Base-by-base conservation (phyloP, 495 filamentous ascomycete genomes). In the Penicillium dipodomyicola region DNA sequence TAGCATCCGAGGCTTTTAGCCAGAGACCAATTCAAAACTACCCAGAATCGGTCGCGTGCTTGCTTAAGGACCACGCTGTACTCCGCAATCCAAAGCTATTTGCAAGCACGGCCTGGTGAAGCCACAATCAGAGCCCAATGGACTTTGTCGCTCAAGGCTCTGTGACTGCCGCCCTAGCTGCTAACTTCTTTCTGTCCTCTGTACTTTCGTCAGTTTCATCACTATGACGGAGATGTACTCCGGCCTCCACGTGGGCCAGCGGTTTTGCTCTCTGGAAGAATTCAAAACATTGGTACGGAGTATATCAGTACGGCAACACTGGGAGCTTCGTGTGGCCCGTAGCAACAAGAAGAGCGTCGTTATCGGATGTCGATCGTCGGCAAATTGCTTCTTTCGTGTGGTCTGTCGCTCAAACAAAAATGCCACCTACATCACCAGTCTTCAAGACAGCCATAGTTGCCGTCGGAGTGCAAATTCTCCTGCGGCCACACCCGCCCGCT, bases 271-370 rank as follows among this genome's bases (percentile, higher is more conserved):
- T 25, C 54, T 78, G 57, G 75, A 77, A 45, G 75, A 76, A 1
- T 77, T 78, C 63, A 77, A 77, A 54, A 63, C 65, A 43, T 65
- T 69, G 46, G 71, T 77, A 54, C 72, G 75, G 46, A 76, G 67
- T 56, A 77, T 78, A 58, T 77, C 75, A 14, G 74, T 78, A 29
- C 61, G 74, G 19, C 75, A 78, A 48, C 74, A 78, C 54, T 78
- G 75, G 75, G 74, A 78, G 58, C 70, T 78, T 37, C 72, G 75
- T 29, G 75, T 77, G 27, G 70, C 69, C 48, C 67, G 75, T 33
- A 78, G 74, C 67, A 77, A 77, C 54, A 77, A 77, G 63, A 77
- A 78, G 49, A 78, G 75, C 35, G 75, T 78, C 41, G 75, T 78
- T 9, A 70, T 77, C 51, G 72, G 74, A 19, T 78, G 75, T 59